Evolutionary conservation across 805 yeast species (phyloP).

Genomic region (Sugiyamaella floridensis): DNA sequence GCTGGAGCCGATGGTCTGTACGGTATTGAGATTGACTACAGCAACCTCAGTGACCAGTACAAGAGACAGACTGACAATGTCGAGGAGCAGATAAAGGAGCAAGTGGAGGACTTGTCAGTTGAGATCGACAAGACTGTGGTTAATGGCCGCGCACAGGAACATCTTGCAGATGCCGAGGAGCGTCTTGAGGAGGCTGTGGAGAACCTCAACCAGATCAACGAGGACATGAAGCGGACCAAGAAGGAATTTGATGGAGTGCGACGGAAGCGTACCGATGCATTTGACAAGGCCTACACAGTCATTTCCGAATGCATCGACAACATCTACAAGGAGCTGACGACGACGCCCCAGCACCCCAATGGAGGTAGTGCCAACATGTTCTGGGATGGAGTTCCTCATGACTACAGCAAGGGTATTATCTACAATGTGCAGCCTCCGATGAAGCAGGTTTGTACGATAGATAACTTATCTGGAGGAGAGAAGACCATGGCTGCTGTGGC

Average conservation of each 20-base stretch:
- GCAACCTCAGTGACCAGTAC: constrained; percentile 33
- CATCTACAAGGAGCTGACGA: constrained; percentile 82
- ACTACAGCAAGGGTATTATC: constrained; percentile 72
- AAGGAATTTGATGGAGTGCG: constrained; percentile 55
- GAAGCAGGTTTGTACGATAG: constrained; percentile 90
- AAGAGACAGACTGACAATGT: constrained; percentile 20
- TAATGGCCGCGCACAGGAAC: constrained; percentile 71
- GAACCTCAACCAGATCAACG: constrained; percentile 51
- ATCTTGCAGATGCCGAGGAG: constrained; percentile 61
- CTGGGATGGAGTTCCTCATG: constrained; percentile 83
- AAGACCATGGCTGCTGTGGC: constrained; percentile 96
- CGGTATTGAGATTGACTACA: constrained; percentile 19
- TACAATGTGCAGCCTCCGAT: constrained; percentile 96
- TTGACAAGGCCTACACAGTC: constrained; percentile 69
- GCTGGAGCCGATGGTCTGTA: background rate
- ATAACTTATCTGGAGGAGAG: constrained; percentile 90
- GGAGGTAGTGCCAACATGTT: constrained; percentile 94
- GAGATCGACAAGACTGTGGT: constrained; percentile 51
- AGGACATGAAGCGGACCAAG: constrained; percentile 51
- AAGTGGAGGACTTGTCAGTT: constrained; percentile 23
- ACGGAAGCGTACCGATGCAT: constrained; percentile 50
- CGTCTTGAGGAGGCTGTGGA: constrained; percentile 54
- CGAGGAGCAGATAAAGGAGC: constrained; percentile 21
- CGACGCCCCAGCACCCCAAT: constrained; percentile 57
- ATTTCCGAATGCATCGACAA: constrained; percentile 64